phyloP scores from a whole-genome alignment of 306 rosid species.

The apple (Malus domestica) region DNA sequence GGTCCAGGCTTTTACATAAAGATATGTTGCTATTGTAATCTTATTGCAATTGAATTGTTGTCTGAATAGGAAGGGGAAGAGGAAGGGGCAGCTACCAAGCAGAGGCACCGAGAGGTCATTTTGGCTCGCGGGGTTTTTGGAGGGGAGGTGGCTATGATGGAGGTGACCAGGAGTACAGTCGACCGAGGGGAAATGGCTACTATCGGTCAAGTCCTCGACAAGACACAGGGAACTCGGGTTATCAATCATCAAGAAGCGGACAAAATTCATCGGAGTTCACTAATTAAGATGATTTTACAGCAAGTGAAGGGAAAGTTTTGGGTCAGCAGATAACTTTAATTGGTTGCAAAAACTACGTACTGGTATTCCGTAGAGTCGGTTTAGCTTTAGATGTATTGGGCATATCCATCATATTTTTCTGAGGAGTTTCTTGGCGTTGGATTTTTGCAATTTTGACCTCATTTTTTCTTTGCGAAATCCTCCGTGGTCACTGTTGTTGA shows the following conservation, averaged over 20 bases:
- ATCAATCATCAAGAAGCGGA: constrained; percentile 50
- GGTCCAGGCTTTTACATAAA: background rate
- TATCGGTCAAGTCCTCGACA: constrained; percentile 56
- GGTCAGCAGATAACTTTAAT: constrained; percentile 24
- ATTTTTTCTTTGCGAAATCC: constrained; percentile 5
- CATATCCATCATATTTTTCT: constrained; percentile 32
- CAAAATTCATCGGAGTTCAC: constrained; percentile 43
- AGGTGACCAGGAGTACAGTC: constrained; percentile 55
- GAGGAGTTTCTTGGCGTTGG: constrained; percentile 20
- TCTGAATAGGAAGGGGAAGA: constrained; percentile 81
- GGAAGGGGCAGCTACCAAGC: constrained; percentile 70
- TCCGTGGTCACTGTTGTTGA: background rate
- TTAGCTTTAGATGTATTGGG: constrained; percentile 22
- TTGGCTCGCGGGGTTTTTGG: constrained; percentile 42
- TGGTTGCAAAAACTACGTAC: constrained; percentile 21
- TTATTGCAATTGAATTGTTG: constrained; percentile 13
- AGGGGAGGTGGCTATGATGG: constrained; percentile 55
- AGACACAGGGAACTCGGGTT: constrained; percentile 48
- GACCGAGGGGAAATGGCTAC: constrained; percentile 67
- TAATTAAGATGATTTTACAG: constrained; percentile 14
- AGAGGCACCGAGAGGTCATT: constrained; percentile 67
- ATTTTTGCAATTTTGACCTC: constrained; percentile 25
- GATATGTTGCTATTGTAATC: background rate
- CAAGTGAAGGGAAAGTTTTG: constrained; percentile 31
- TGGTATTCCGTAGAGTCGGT: constrained; percentile 27